Percentiles rank a stretch among this genome's conserved stretches.
Evolutionary conservation across 768 basidiomycete species (phyloP).

Genomic region (Kockovaella imperatae): DNA sequence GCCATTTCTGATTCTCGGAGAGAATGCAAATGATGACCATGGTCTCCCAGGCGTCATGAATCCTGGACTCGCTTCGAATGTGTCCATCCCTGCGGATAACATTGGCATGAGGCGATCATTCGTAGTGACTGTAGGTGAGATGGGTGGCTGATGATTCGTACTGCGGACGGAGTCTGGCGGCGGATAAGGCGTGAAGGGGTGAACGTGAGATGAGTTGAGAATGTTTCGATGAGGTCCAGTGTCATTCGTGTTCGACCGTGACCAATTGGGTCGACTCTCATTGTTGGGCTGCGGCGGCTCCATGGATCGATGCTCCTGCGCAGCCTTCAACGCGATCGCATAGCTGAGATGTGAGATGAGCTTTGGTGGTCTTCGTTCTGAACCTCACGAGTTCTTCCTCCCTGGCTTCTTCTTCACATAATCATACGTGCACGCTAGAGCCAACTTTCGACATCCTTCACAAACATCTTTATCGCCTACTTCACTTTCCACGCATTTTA

Average conservation of each 20-base stretch:
- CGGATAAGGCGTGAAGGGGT: not conserved
- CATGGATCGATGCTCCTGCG: not conserved
- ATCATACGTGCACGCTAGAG: conserved; percentile 22
- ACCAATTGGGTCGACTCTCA: not conserved
- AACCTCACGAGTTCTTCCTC: conserved; percentile 33
- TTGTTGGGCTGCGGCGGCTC: not conserved
- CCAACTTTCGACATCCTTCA: conserved; percentile 25
- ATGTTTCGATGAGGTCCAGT: not conserved
- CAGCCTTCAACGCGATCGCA: conserved; percentile 1
- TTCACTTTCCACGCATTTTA: not conserved
- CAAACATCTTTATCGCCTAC: conserved; percentile 4
- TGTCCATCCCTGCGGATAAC: not conserved
- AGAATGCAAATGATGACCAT: conserved; percentile 13
- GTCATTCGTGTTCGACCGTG: not conserved
- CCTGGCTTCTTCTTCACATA: conserved; percentile 39
- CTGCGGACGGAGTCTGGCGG: not conserved
- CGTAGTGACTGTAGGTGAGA: not conserved
- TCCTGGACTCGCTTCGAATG: not conserved
- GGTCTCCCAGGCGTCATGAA: not conserved
- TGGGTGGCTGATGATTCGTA: not conserved
- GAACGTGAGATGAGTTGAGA: not conserved
- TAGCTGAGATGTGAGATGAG: not conserved
- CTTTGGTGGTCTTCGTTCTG: not conserved
- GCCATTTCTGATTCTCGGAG: conserved; percentile 2
- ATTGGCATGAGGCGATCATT: not conserved